Evolutionary conservation across 1,284 basidiomycete genomes (phyloP).

Genomic region (Austropuccinia psidii): DNA sequence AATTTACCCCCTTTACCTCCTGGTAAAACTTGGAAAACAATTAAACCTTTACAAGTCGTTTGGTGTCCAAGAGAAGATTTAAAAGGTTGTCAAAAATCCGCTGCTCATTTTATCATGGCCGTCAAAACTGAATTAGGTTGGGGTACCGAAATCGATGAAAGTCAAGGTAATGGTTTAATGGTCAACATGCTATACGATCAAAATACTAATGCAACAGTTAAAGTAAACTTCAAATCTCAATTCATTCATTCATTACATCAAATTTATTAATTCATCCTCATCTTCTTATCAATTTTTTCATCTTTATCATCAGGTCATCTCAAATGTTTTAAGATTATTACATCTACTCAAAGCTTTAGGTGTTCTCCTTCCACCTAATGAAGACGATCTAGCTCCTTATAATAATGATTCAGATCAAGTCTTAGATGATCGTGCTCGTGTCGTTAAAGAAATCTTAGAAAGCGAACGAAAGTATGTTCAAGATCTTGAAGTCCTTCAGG

Average conservation of each 20-base stretch:
- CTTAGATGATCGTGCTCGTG: slow-evolving; percentile 62
- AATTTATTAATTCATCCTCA: not conserved
- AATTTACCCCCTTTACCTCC: slow-evolving; percentile 48
- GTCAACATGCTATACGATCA: slow-evolving; percentile 72
- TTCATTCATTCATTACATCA: not conserved
- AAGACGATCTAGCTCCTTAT: slow-evolving; percentile 42
- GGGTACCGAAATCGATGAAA: slow-evolving; percentile 41
- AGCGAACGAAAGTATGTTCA: slow-evolving; percentile 97
- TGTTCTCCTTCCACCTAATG: slow-evolving; percentile 37
- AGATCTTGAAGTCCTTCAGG: slow-evolving; percentile 94
- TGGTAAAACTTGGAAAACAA: slow-evolving; percentile 60
- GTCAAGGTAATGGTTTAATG: slow-evolving; percentile 50
- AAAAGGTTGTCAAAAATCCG: slow-evolving; percentile 60
- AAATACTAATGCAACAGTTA: slow-evolving; percentile 88
- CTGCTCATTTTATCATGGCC: slow-evolving; percentile 55
- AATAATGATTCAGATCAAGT: slow-evolving; percentile 21
- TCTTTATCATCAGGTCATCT: slow-evolving; percentile 24
- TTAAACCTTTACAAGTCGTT: slow-evolving; percentile 57
- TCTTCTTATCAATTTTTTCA: not conserved
- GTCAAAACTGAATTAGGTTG: slow-evolving; percentile 52
- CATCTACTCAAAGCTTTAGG: slow-evolving; percentile 19
- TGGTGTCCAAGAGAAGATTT: slow-evolving; percentile 58
- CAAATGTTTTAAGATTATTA: slow-evolving; percentile 33
- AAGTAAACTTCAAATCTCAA: slow-evolving; percentile 55
- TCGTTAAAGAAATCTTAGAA: slow-evolving; percentile 77